Percentiles rank a stretch among this genome's conserved stretches.
These are phyloP conservation scores for Durusdinium trenchii DNA, from an alignment of 73 alveolate species.

Conservation along the genomic window DNA sequence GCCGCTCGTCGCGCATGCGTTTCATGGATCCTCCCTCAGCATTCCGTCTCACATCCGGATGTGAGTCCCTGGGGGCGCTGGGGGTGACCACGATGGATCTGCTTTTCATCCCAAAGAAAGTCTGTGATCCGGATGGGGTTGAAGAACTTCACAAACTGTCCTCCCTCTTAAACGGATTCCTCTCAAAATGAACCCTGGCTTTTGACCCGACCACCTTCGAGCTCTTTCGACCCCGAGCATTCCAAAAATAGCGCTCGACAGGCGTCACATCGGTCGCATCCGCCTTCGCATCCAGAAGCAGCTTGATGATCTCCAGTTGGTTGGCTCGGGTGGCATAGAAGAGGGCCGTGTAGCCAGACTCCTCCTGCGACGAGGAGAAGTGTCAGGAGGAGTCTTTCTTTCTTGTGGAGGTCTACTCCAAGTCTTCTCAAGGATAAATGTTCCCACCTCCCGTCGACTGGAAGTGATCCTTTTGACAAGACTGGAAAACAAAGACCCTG, in stretches of 20 bases:
- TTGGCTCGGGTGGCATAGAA: conserved; percentile 44
- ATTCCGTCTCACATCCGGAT: no score
- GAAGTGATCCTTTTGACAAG: no score
- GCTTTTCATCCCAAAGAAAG: not conserved
- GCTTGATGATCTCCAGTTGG: not conserved
- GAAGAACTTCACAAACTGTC: not conserved
- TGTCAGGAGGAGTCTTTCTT: no score
- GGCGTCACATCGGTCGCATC: not conserved
- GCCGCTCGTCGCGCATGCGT: no score
- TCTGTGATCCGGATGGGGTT: not conserved
- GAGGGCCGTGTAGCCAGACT: conserved; percentile 45
- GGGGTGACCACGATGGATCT: not conserved
- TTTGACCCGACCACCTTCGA: not conserved
- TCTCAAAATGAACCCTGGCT: not conserved
- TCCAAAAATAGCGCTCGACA: no score
- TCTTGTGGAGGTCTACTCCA: no score
- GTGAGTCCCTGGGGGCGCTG: no score
- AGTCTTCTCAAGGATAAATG: no score
- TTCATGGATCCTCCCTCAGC: no score
- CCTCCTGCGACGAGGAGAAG: no score
- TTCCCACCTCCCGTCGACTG: no score
- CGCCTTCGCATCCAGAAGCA: conserved; percentile 47
- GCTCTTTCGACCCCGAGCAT: not conserved
- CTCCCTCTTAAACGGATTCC: not conserved
- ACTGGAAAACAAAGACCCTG: no score